Percentiles rank a stretch among this genome's conserved stretches.
phyloP scores from a whole-genome alignment of 1,139 yeast genomes.

The Scheffersomyces stambukii region DNA sequence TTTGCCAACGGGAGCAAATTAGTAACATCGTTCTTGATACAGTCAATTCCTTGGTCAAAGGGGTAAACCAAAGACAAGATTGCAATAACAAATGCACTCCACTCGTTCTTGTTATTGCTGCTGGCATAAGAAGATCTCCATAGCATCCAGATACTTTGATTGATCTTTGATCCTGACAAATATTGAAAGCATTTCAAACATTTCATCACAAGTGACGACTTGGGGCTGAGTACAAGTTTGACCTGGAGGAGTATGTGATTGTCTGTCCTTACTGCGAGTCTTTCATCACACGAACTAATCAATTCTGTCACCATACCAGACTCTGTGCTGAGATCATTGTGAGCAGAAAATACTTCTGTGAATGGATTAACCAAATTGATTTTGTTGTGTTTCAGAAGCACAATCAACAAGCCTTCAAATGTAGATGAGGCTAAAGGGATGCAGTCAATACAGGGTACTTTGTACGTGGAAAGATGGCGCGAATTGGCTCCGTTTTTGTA shows the following conservation, averaged over 20 bases:
- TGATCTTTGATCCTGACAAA: slow-evolving; percentile 54
- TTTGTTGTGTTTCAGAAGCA: slow-evolving; percentile 18
- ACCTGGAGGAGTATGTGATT: too few relatives aligned
- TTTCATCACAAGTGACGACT: slow-evolving; percentile 32
- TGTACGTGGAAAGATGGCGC: slow-evolving; percentile 28
- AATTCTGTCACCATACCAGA: slow-evolving; percentile 10
- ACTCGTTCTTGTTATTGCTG: slow-evolving; percentile 44
- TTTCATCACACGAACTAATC: slow-evolving; percentile 24
- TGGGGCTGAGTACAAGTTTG: slow-evolving; percentile 45
- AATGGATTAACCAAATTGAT: slow-evolving; percentile 63
- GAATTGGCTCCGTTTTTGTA: slow-evolving; percentile 39
- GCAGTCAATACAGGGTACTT: slow-evolving; percentile 40
- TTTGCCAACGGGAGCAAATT: slow-evolving; percentile 35
- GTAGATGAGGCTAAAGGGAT: slow-evolving; percentile 27
- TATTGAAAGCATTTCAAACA: slow-evolving; percentile 50
- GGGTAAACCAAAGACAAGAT: slow-evolving; percentile 48
- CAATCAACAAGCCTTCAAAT: slow-evolving; percentile 41
- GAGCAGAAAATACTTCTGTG: slow-evolving; percentile 46
- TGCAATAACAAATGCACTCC: slow-evolving; percentile 59
- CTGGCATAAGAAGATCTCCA: slow-evolving; percentile 60
- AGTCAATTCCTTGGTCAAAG: slow-evolving; percentile 17
- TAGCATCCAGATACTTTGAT: slow-evolving; percentile 54
- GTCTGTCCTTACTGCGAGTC: slow-evolving; percentile 19
- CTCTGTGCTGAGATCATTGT: slow-evolving; percentile 25
- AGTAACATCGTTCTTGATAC: slow-evolving; percentile 33